Conservation (phyloP, 1,284 basidiomycete species). For the Trichosporon coremiiforme region DNA sequence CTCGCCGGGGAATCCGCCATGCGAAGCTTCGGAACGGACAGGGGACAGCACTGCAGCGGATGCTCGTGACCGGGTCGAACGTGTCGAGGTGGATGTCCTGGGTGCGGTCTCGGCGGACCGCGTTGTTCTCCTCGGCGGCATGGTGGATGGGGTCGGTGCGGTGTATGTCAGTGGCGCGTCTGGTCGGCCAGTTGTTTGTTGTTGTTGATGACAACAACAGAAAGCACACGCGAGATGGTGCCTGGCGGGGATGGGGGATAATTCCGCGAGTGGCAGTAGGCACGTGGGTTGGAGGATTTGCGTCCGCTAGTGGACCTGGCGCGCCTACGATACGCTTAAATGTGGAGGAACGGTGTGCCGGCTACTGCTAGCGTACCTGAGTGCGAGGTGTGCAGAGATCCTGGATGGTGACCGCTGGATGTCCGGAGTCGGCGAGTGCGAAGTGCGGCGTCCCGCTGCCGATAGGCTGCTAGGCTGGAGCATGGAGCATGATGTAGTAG, state of each 20-base stretch:
- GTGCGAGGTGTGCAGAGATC: background rate
- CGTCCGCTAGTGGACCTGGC: background rate
- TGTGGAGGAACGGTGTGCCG: background rate
- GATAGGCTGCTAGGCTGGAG: background rate
- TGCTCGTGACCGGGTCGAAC: slow-evolving; percentile 4
- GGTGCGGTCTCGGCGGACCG: slow-evolving; percentile 15
- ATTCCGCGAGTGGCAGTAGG: slow-evolving; percentile 9
- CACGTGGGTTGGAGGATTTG: background rate
- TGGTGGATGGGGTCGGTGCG: slow-evolving; percentile 17
- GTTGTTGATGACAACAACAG: slow-evolving; percentile 12
- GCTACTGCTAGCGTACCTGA: background rate
- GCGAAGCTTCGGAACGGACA: background rate
- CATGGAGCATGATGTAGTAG: background rate
- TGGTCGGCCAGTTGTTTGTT: background rate
- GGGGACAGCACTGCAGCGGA: background rate
- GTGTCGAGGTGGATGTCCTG: background rate
- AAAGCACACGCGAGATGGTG: slow-evolving; percentile 17
- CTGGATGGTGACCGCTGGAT: background rate
- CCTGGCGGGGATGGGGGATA: slow-evolving; percentile 15
- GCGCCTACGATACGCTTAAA: slow-evolving; percentile 5
- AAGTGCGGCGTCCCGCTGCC: background rate
- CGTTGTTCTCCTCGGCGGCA: slow-evolving; percentile 30
- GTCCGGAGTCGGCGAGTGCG: background rate
- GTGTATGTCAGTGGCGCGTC: slow-evolving; percentile 2
- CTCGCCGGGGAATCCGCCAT: slow-evolving; percentile 11